Evolutionary conservation across 495 filamentous ascomycete genomes (phyloP), one percentile per base, ranked within the genome.

Genomic region (Penicillium dipodomyicola): DNA sequence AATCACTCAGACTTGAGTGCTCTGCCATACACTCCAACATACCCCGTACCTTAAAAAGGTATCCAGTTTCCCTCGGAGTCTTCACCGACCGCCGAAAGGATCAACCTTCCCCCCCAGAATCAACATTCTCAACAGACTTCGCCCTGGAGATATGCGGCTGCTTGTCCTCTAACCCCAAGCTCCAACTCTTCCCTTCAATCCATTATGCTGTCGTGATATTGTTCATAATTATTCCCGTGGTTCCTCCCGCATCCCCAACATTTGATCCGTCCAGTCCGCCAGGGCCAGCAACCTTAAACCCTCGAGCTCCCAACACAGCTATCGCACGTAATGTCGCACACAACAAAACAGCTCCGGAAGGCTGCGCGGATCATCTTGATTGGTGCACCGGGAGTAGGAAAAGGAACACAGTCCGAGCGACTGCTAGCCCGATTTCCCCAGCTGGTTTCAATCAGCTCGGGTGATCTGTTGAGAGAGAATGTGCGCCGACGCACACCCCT

Each of bases 351-450:
- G 74, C 86, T 95, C 64, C 82, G 82, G 55, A 85, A 82, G 70
- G 93, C 94, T 37, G 94, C 95, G 17, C 88, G 94, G 32, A 85
- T 98, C 50, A 97, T 98, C 69, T 84, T 98, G 53, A 84, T 98
- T 58, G 94, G 94, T 49, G 92, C 94, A n/a, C 94, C 94, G 0
- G 94, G 89, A 6, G 80, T 82, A 4, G 94, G 94, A 50, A 98
- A 98, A 73, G 94, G 94, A 32, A 98, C 94, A 15, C 94, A 98
- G 68, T 89, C 91, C 29, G 90, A 96, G 65, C 82, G 94, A 42
- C 76, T 98, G 42, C 83, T 97, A 52, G 75, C 87, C 60, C 85
- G 89, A 57, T 97, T 92, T 64, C 90, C 92, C 15, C 88, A 96
- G 64, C 76, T 98, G 30, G 89, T 92, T 9, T 86, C 91, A 5